Evolutionary conservation across 2,329 filamentous ascomycete species (phyloP).

Genomic region (Sarocladiaceae sp.): DNA sequence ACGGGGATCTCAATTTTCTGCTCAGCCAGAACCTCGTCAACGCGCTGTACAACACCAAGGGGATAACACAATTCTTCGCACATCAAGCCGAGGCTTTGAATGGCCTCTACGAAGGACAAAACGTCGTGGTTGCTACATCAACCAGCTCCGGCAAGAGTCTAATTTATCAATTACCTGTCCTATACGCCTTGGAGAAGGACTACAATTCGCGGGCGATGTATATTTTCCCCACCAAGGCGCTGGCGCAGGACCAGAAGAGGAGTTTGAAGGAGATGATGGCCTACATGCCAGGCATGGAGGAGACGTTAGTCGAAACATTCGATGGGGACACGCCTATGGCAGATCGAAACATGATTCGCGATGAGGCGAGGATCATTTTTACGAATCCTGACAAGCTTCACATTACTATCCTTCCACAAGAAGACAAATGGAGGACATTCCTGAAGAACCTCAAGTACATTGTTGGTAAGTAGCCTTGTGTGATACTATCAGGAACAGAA

Average conservation of each 20-base stretch:
- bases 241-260: slow-evolving; percentile 88
- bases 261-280: slow-evolving; percentile 79
- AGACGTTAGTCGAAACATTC: slow-evolving; percentile 81
- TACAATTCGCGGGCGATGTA: slow-evolving; percentile 80
- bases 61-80: slow-evolving; percentile 78
- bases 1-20: slow-evolving; percentile 76
- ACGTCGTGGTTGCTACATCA: slow-evolving; percentile 90
- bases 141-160: slow-evolving; percentile 95
- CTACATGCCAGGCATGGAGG: slow-evolving; percentile 72
- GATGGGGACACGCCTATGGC: slow-evolving; percentile 89
- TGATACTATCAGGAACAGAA: neutral
- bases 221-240: slow-evolving; percentile 94
- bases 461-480: slow-evolving; percentile 48
- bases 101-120: slow-evolving; percentile 68
- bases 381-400: slow-evolving; percentile 99
- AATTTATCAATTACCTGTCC: slow-evolving; percentile 93
- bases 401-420: slow-evolving; percentile 85
- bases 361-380: slow-evolving; percentile 88
- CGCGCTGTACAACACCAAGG: slow-evolving; percentile 84
- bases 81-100: slow-evolving; percentile 96
- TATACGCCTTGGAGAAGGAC: slow-evolving; percentile 79
- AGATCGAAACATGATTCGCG: slow-evolving; percentile 71
- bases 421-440: slow-evolving; percentile 82
- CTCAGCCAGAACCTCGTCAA: slow-evolving; percentile 93
- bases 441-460: slow-evolving; percentile 86